Evolutionary conservation across 23 red algal genomes (phyloP).

Genomic region (Rhodosorus marinus): DNA sequence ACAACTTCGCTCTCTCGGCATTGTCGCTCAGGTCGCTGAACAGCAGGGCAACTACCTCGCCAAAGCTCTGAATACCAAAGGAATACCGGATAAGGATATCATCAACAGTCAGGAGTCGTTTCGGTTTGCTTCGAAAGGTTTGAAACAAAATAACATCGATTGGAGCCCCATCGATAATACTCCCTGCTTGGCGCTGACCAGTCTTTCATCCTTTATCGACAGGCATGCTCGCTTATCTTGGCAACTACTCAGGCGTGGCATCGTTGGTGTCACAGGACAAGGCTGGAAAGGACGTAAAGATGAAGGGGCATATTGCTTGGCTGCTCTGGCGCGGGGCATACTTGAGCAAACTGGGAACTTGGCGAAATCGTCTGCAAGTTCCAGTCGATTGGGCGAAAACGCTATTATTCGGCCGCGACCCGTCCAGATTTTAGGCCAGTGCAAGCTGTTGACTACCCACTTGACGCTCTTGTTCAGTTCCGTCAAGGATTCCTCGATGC

Average conservation of each 20-base stretch:
- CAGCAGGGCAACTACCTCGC: slow-evolving; percentile 29
- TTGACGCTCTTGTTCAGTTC: too few species aligned
- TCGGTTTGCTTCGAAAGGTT: background rate
- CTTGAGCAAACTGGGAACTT: slow-evolving; percentile 7
- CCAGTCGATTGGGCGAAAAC: slow-evolving; percentile 8
- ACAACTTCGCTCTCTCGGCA: slow-evolving; percentile 11
- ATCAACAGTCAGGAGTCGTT: slow-evolving; percentile 11
- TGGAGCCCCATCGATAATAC: background rate
- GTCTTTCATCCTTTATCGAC: slow-evolving; percentile 73
- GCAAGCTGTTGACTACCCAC: too few species aligned
- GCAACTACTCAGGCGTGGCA: background rate
- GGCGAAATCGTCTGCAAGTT: slow-evolving; percentile 6
- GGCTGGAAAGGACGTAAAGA: background rate
- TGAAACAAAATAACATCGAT: slow-evolving; percentile 1
- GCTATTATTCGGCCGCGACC: slow-evolving; percentile 8
- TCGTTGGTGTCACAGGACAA: background rate
- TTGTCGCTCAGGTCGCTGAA: slow-evolving; percentile 23
- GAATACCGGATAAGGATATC: too few species aligned
- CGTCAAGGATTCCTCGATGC: too few species aligned
- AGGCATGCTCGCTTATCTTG: slow-evolving; percentile 19
- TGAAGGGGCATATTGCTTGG: background rate
- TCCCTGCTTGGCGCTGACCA: background rate
- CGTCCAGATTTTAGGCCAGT: too few species aligned
- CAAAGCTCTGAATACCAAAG: slow-evolving; percentile 11
- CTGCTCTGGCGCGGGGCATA: background rate